Percentiles rank a stretch among this genome's conserved stretches.
Evolutionary conservation across 306 rosid species (phyloP).

Genomic region (Pyrus pyrifolia): DNA sequence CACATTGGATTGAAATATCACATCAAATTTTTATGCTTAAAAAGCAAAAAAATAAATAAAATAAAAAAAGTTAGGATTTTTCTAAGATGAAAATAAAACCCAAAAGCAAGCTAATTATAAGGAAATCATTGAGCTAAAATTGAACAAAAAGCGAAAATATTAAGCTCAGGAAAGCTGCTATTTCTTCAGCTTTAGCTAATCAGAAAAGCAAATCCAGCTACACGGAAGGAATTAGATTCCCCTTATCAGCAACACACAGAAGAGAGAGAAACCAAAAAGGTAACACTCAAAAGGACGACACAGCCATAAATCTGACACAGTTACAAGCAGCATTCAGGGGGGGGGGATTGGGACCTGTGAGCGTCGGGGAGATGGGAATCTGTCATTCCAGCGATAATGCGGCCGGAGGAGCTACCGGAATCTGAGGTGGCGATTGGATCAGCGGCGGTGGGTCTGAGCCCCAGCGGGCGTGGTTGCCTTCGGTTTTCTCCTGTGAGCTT

Average conservation of each 20-base stretch:
- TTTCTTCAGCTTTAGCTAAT: not conserved
- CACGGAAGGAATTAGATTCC: slow-evolving; percentile 25
- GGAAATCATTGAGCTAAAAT: slow-evolving; percentile 1
- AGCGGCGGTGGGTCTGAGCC: not conserved
- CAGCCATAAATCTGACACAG: slow-evolving; percentile 11
- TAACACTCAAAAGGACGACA: slow-evolving; percentile 1
- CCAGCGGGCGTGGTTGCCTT: not conserved
- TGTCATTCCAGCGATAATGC: slow-evolving; percentile 19
- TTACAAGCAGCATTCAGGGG: slow-evolving; percentile 4
- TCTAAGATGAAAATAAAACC: slow-evolving; percentile 6
- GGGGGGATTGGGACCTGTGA: slow-evolving; percentile 6
- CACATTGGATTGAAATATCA: slow-evolving; percentile 23
- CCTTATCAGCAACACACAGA: slow-evolving; percentile 16
- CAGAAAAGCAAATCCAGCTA: slow-evolving; percentile 28
- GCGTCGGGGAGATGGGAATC: slow-evolving; percentile 11
- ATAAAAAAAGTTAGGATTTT: not conserved
- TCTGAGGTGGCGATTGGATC: slow-evolving; percentile 24
- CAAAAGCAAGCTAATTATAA: not conserved
- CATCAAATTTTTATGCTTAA: slow-evolving; percentile 26
- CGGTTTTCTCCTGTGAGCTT: not conserved
- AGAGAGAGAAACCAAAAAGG: not conserved
- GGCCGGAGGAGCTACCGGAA: slow-evolving; percentile 8
- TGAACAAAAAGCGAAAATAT: slow-evolving; percentile 25
- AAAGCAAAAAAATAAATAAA: not conserved
- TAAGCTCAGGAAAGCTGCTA: slow-evolving; percentile 21